Evolutionary conservation across 1,284 basidiomycete species (phyloP).

Genomic region (Exobasidium rhododendri): DNA sequence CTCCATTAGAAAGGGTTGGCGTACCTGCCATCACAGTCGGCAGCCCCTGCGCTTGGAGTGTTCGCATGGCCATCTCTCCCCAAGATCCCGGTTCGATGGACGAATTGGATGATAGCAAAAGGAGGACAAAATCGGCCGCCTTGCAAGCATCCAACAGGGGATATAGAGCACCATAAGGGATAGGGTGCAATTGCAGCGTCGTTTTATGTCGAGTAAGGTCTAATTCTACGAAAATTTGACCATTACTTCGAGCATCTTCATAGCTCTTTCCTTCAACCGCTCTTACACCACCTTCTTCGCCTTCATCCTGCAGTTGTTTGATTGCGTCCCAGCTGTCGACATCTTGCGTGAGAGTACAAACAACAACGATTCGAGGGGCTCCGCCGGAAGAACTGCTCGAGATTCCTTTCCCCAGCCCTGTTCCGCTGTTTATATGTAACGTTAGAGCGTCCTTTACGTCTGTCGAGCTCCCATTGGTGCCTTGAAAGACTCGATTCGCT

Average conservation of each 20-base stretch:
- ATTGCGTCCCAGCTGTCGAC: conserved; percentile 63
- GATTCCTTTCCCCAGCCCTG: conserved; percentile 54
- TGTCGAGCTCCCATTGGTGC: neutral
- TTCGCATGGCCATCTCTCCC: conserved; percentile 87
- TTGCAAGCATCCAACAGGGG: conserved; percentile 80
- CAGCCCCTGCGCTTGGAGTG: conserved; percentile 64
- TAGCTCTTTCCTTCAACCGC: conserved; percentile 36
- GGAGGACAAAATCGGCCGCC: conserved; percentile 84
- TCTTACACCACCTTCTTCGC: conserved; percentile 61
- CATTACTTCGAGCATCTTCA: conserved; percentile 26
- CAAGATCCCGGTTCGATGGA: conserved; percentile 71
- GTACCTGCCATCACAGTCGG: conserved; percentile 70
- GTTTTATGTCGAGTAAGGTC: conserved; percentile 70
- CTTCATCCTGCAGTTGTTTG: conserved; percentile 64
- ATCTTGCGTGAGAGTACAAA: conserved; percentile 73
- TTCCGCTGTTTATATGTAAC: too few species aligned
- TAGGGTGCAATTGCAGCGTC: conserved; percentile 75
- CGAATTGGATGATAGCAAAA: conserved; percentile 73
- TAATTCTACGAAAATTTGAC: conserved; percentile 35
- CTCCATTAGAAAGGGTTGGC: conserved; percentile 34
- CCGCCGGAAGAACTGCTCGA: conserved; percentile 55
- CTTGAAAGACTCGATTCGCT: conserved; percentile 12
- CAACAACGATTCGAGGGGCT: conserved; percentile 73
- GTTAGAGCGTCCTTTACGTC: too few species aligned
- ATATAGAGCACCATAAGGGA: conserved; percentile 62